Conservation (phyloP, 73 alveolate genomes). For the Blepharisma stoltei region DNA sequence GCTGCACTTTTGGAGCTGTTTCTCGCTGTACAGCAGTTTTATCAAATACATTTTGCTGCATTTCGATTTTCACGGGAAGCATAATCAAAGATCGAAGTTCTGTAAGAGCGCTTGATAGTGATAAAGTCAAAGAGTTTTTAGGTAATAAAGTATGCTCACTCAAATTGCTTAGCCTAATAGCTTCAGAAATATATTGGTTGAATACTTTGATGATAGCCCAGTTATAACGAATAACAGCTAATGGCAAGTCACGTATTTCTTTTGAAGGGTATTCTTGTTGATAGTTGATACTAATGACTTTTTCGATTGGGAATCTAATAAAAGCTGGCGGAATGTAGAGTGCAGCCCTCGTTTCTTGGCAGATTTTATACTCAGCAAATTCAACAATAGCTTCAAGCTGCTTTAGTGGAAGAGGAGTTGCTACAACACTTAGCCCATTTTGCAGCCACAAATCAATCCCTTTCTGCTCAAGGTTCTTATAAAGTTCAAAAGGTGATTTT, state of each 20-base stretch:
- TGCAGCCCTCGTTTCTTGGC: slow-evolving; percentile 68
- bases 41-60: slow-evolving; percentile 64
- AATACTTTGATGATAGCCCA: slow-evolving; percentile 72
- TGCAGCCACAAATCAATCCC: slow-evolving; percentile 75
- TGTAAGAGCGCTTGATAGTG: slow-evolving; percentile 44
- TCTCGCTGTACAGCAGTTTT: slow-evolving; percentile 81
- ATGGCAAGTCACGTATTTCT: slow-evolving; percentile 24
- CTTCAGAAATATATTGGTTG: slow-evolving; percentile 53
- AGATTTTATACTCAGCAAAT: slow-evolving; percentile 62
- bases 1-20: slow-evolving; percentile 65
- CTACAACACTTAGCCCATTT: not conserved
- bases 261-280: not conserved
- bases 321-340: slow-evolving; percentile 43
- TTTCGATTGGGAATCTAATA: slow-evolving; percentile 46
- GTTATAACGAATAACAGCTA: slow-evolving; percentile 43
- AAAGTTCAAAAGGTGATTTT: slow-evolving; percentile 30
- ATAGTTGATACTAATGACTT: slow-evolving; percentile 19
- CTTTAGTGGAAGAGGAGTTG: not conserved
- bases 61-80: slow-evolving; percentile 70
- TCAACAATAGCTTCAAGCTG: slow-evolving; percentile 34
- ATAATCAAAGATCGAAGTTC: slow-evolving; percentile 60
- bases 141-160: slow-evolving; percentile 43
- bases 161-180: slow-evolving; percentile 65
- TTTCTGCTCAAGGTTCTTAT: slow-evolving; percentile 46
- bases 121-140: slow-evolving; percentile 24